Base-by-base conservation (phyloP, 2,329 filamentous ascomycete genomes). In the Arthrinium puccinioides region DNA sequence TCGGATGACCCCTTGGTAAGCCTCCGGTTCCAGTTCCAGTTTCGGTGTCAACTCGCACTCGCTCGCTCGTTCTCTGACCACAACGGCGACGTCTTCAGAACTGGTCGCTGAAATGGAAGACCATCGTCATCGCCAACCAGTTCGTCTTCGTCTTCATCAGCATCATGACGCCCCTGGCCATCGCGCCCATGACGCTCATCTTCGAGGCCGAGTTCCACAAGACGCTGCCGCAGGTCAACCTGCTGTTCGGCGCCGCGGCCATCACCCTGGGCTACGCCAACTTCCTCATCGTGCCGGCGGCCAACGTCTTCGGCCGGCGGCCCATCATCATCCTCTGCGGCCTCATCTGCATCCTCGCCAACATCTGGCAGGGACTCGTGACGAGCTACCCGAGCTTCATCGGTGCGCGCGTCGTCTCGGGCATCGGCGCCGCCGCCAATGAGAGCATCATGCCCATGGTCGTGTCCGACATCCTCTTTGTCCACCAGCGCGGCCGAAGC, bases 361-460 rank as follows among this genome's bases (percentile, higher is more conserved):
- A 56, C 24, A 38, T 59, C 27, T 60, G 57, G 57, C 51, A 53
- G 25, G 56, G 40, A 0, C 44, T 49, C 4, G 55, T 52, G 8
- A 58, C 54, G 2, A 51, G 46, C 31, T 58, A 55, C 40, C 29
- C 41, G 4, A 53, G 48, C 20, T 58, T 59, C 39, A 44, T 61
- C 18, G 57, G 46, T 10, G 57, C 56, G 1, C 47, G 56, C 16
- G 47, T 59, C 3, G 37, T 60, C n/a, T 51, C 48, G 8, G 57
- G 55, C 1, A 23, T 59, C 1, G 58, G 54, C 6, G 54, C 55
- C 3, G 55, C 50, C 2, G 51, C 57, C 2, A 57, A 55, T 30
- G 56, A 61, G 44, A 53, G 45, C 19, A 48, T 61, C 31, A 58
- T 60, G 54, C 55, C 55, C 7, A 55, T 57, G 50, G 51, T 60